Base-by-base conservation (phyloP, 1,284 basidiomycete species). In the Ganoderma boninense region DNA sequence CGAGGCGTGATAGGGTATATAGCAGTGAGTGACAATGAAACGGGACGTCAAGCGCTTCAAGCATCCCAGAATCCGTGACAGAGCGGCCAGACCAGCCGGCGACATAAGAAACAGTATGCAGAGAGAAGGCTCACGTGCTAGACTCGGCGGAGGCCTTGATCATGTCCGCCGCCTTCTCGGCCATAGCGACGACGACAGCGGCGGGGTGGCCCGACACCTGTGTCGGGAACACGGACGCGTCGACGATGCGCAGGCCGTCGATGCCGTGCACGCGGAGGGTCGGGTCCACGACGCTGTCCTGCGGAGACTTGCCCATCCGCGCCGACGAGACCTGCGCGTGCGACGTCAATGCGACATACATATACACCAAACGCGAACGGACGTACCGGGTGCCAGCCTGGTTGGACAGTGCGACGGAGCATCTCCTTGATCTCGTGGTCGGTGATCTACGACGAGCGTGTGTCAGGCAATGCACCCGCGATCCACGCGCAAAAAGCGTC, bases 201-300 rank as follows among this genome's bases (percentile, higher is more conserved):
- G 64, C 72, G 0, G 78, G 76, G 42, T 79, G 78, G 4, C 77
- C 76, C 29, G 79, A 77, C 40, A 77, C 71, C 66, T 77, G 73
- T n/a, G 70, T 70, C 14, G 78, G 77, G 59, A 84, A 79, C n/a
- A 85, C 79, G 2, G 82, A 83, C 2, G 82, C 80, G 74, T 87
- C 85, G 40, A 84, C 81, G 46, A 86, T 78, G 14, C 84, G 77
- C 70, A 86, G 71, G n/a, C 81, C 80, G 35, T 70, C 64, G 40
- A 82, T 76, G 11, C 80, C 80, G 68, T 84, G 82, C 26, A 84
- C 80, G 13, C 75, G 73, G 38, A 74, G 68, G 62, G 56, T 32
- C 1, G 71, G 62, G 49, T 74, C 70, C 4, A 74, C 74, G 2
- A 68, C 74, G 60, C 74, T 75, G n/a, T 67, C 69, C 44, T 56